These are phyloP conservation scores for Gyrodon lividus DNA, from an alignment of 768 basidiomycete species.

Conservation along the genomic window DNA sequence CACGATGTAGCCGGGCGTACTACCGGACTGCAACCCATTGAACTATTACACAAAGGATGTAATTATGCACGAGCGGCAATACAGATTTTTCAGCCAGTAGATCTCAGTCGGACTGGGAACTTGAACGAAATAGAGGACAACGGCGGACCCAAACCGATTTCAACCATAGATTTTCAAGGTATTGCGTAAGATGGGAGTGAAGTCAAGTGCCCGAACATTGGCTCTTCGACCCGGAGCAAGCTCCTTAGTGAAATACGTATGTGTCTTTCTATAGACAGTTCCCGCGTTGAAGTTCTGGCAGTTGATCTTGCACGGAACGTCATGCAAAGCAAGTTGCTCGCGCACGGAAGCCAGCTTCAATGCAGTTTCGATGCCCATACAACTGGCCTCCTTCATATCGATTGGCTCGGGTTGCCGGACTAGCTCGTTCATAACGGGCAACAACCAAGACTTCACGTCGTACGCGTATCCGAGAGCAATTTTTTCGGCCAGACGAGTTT, in stretches of 20 bases:
- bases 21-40: too few relatives aligned
- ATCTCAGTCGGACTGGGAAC: too few relatives aligned
- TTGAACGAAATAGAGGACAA: too few relatives aligned
- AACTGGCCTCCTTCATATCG: constrained; percentile 24
- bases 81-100: too few relatives aligned
- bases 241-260: neutral
- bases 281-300: neutral
- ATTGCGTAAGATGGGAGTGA: neutral
- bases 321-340: neutral
- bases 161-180: too few relatives aligned
- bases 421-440: constrained; percentile 37
- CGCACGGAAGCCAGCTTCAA: constrained; percentile 15
- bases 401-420: constrained; percentile 6
- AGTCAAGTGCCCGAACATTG: neutral
- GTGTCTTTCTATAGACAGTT: neutral
- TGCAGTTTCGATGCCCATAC: constrained; percentile 25
- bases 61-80: too few relatives aligned
- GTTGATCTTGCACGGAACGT: neutral
- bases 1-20: too few relatives aligned
- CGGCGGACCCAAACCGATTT: too few relatives aligned
- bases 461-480: constrained; percentile 33
- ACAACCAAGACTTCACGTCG: constrained; percentile 33
- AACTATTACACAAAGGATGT: too few relatives aligned
- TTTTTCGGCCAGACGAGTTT: constrained; percentile 28
- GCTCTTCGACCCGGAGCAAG: neutral